Conservation (phyloP, 2,329 filamentous ascomycete species). For the Pyrenochaeta sp. region DNA sequence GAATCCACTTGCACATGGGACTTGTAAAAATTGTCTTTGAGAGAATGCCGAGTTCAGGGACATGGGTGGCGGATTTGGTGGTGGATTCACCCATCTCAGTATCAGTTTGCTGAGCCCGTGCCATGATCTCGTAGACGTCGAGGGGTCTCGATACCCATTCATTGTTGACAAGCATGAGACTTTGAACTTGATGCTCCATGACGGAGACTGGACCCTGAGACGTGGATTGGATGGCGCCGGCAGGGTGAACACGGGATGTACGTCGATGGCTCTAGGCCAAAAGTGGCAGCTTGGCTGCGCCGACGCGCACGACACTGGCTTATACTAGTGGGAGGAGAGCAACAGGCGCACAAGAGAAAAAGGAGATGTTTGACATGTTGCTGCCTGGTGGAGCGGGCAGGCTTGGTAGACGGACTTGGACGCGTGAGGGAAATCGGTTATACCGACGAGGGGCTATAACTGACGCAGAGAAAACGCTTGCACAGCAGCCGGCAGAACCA, state of each 20-base stretch:
- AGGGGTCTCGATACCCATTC: slow-evolving; percentile 46
- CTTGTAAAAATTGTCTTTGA: slow-evolving; percentile 81
- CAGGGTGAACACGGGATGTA: slow-evolving; percentile 4
- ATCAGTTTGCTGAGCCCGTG: slow-evolving; percentile 39
- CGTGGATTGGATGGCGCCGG: background rate
- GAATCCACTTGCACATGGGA: slow-evolving; percentile 76
- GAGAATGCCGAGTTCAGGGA: slow-evolving; percentile 73
- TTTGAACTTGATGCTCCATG: slow-evolving; percentile 43
- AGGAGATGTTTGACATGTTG: slow-evolving; percentile 25
- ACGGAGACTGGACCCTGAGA: slow-evolving; percentile 3
- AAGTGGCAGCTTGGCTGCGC: slow-evolving; percentile 4
- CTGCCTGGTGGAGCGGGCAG: slow-evolving; percentile 21
- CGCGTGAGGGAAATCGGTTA: slow-evolving; percentile 12
- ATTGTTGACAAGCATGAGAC: slow-evolving; percentile 37
- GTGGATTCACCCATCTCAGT: slow-evolving; percentile 34
- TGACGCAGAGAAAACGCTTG: slow-evolving; percentile 15
- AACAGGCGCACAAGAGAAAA: slow-evolving; percentile 14
- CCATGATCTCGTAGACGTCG: slow-evolving; percentile 55
- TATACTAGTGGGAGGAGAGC: slow-evolving; percentile 10
- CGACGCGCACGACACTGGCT: slow-evolving; percentile 11
- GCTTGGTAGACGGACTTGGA: slow-evolving; percentile 15
- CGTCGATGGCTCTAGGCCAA: slow-evolving; percentile 10
- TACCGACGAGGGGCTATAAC: slow-evolving; percentile 14
- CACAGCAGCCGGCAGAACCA: slow-evolving; percentile 19
- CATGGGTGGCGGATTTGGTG: slow-evolving; percentile 46